Conservation (phyloP, 169 alveolate species). For the Cryptosporidium ryanae region DNA sequence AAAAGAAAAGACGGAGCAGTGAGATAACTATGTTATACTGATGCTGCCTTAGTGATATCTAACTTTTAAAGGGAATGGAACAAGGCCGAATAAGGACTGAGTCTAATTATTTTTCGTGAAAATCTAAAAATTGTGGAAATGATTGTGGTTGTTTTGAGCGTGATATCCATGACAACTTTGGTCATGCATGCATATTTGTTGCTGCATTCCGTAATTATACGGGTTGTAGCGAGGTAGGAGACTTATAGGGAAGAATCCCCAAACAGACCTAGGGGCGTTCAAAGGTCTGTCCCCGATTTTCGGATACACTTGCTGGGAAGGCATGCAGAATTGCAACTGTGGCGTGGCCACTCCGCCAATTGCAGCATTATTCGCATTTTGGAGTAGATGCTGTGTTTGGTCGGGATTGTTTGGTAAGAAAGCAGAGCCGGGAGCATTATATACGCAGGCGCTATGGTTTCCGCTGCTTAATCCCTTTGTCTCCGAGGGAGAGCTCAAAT, state of each 20-base stretch:
- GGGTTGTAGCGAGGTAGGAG: conserved; percentile 57
- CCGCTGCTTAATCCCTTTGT: not conserved
- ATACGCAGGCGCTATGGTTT: no score
- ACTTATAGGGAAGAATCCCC: conserved; percentile 69
- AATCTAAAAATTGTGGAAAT: not conserved
- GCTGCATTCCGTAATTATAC: conserved; percentile 38
- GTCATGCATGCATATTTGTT: not conserved
- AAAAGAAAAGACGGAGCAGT: no score
- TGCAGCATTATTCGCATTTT: not conserved
- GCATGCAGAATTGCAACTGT: not conserved
- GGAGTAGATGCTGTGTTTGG: not conserved
- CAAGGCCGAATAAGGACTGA: no score
- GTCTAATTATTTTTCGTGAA: no score
- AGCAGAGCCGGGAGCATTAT: conserved; percentile 23
- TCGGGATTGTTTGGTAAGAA: conserved; percentile 17
- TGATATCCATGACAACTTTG: not conserved
- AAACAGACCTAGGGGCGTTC: conserved; percentile 27
- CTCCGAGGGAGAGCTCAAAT: not conserved
- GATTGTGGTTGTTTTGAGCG: conserved; percentile 1
- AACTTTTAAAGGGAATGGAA: no score
- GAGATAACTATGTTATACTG: no score
- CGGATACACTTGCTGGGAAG: conserved; percentile 46
- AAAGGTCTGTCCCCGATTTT: conserved; percentile 5
- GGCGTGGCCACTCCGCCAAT: conserved; percentile 5
- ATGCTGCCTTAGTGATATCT: no score